Conservation (phyloP, 768 basidiomycete species). For the Hypsizygus marmoreus region DNA sequence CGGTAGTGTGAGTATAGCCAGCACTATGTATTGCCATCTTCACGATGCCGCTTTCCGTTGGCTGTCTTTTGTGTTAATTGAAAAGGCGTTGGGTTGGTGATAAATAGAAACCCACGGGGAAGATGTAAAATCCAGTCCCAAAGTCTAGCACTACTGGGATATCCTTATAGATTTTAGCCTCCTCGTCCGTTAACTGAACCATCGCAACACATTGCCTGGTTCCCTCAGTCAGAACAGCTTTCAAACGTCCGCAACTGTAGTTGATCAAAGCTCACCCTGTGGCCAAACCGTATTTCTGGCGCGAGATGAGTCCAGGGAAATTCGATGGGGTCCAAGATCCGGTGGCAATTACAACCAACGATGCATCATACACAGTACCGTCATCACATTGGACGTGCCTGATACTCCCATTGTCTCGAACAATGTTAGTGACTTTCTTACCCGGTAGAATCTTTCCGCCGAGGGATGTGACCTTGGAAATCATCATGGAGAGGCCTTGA, state of each 20-base stretch:
- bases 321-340: conserved; percentile 87
- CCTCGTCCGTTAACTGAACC: conserved; percentile 72
- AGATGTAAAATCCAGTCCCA: conserved; percentile 74
- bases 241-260: background rate
- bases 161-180: conserved; percentile 59
- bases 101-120: conserved; percentile 58
- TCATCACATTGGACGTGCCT: conserved; percentile 60
- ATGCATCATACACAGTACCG: conserved; percentile 55
- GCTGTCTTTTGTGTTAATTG: conserved; percentile 41
- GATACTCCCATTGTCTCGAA: conserved; percentile 35
- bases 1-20: conserved; percentile 62
- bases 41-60: conserved; percentile 65
- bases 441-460: conserved; percentile 63
- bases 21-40: conserved; percentile 79
- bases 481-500: conserved; percentile 59
- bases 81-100: background rate
- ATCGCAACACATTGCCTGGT: conserved; percentile 77
- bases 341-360: conserved; percentile 67
- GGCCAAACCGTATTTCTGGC: conserved; percentile 55
- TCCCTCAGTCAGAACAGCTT: conserved; percentile 2
- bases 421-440: conserved; percentile 55
- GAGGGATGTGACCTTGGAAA: conserved; percentile 53
- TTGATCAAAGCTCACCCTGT: conserved; percentile 72
- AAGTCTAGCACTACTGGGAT: conserved; percentile 78
- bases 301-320: conserved; percentile 61